phyloP scores from a whole-genome alignment of 805 yeast species.

The Wickerhamomyces tratensis region DNA sequence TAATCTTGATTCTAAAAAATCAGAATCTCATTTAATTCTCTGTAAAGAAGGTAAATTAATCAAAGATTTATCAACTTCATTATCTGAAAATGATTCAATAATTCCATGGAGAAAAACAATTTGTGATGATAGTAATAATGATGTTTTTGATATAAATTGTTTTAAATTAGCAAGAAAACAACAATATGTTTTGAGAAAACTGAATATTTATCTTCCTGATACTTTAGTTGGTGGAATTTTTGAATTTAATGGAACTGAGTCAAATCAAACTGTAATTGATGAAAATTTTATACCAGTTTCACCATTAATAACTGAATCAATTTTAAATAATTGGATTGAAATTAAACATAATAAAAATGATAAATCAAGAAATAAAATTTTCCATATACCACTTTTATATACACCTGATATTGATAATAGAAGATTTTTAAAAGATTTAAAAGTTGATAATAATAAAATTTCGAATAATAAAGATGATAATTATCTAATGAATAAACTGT shows the following conservation, averaged over 20 bases:
- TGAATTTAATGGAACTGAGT: slow-evolving; percentile 19
- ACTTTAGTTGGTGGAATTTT: slow-evolving; percentile 43
- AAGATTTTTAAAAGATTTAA: neutral
- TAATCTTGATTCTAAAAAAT: neutral
- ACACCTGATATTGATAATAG: slow-evolving; percentile 6
- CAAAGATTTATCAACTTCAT: neutral
- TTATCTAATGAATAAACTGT: neutral
- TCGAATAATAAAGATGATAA: neutral
- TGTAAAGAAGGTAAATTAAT: slow-evolving; percentile 7
- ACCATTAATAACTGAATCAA: slow-evolving; percentile 5
- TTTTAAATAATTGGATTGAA: slow-evolving; percentile 9
- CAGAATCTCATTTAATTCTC: slow-evolving; percentile 5
- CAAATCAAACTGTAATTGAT: slow-evolving; percentile 1
- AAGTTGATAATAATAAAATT: no score
- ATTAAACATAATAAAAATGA: slow-evolving; percentile 3
- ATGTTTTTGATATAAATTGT: slow-evolving; percentile 18
- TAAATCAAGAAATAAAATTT: slow-evolving; percentile 1
- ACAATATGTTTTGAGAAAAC: slow-evolving; percentile 28
- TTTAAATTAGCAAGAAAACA: slow-evolving; percentile 39
- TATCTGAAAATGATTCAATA: neutral
- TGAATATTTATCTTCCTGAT: slow-evolving; percentile 33
- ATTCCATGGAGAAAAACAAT: slow-evolving; percentile 10
- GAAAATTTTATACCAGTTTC: slow-evolving; percentile 4
- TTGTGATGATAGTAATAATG: slow-evolving; percentile 1
- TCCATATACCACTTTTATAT: slow-evolving; percentile 9